Base-by-base conservation (phyloP, 2,329 filamentous ascomycete genomes). In the Pyricularia pennisetigena region DNA sequence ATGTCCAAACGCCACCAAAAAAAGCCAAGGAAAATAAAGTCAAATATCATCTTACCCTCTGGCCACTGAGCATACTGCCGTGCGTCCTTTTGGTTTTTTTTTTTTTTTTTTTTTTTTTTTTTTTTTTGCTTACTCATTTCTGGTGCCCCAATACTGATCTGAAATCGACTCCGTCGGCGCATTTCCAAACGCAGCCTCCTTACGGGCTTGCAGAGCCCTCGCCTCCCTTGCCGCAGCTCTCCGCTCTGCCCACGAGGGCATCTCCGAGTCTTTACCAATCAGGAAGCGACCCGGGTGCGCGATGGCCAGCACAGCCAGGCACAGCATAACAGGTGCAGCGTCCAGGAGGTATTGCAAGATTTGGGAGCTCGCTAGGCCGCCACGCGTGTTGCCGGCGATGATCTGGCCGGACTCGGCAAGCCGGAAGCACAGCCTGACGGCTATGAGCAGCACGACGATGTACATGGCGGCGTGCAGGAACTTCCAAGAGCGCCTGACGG, bases 351-450 rank as follows among this genome's bases (percentile, higher is more conserved):
- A 84, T 29, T 82, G 79, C 73, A 85, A 89, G 3, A 73, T 79
- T 71, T 88, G 85, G 70, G 85, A 78, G 61, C 75, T 79, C 24
- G 85, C 76, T 0, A 78, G 76, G 72, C 83, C 84, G n/a, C 75
- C 71, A 6, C 73, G 71, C 59, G 76, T 75, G 24, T 82, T 72
- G 65, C 14, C 24, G 20, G 12, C 30, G 26, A 66, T 3, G 20
- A 10, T 16, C 41, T 57, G 9, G 3, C 70, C 78, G 72, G 84
- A 89, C 74, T 90, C 86, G 67, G 80, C 75, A 1, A 90, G 78
- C 32, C 86, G 85, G 75, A 84, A 90, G 70, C 87, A 82, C 73
- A 89, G 88, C 41, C 87, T 83, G 30, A 82, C 80, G 2, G 54
- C 14, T 7, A 67, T 28, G 0, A 67, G 23, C 2, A 41, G n/a